Evolutionary conservation across 2,329 filamentous ascomycete species (phyloP).

Genomic region (Pseudonectria foliicola): DNA sequence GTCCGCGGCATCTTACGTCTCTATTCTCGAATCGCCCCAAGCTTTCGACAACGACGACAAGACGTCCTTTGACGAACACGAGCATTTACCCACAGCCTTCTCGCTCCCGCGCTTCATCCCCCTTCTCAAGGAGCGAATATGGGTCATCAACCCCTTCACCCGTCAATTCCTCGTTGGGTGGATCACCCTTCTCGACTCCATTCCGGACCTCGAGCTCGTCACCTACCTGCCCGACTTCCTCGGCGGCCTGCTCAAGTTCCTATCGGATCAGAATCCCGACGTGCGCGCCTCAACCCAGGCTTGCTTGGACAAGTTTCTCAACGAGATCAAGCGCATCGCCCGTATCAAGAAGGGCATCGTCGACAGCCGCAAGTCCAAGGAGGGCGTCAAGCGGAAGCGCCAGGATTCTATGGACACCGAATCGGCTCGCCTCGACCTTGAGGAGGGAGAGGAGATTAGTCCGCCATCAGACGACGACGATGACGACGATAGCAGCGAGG

Average conservation of each 20-base stretch:
- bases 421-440: slow-evolving; percentile 50
- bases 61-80: slow-evolving; percentile 36
- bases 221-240: slow-evolving; percentile 89
- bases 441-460: slow-evolving; percentile 54
- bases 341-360: slow-evolving; percentile 86
- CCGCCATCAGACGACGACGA: slow-evolving; percentile 52
- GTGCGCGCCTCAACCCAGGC: slow-evolving; percentile 91
- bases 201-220: slow-evolving; percentile 92
- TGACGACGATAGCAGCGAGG: slow-evolving; percentile 61
- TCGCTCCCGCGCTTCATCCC: slow-evolving; percentile 88
- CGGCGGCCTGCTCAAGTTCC: slow-evolving; percentile 79
- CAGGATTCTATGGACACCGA: slow-evolving; percentile 63
- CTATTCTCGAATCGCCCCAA: slow-evolving; percentile 62
- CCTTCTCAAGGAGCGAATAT: slow-evolving; percentile 85
- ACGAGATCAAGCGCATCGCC: slow-evolving; percentile 90
- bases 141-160: slow-evolving; percentile 90
- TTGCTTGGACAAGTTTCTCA: slow-evolving; percentile 81
- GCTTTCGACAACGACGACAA: slow-evolving; percentile 40
- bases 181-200: slow-evolving; percentile 91
- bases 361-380: slow-evolving; percentile 69
- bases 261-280: slow-evolving; percentile 85
- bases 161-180: slow-evolving; percentile 92
- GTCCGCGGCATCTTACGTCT: slow-evolving; percentile 90
- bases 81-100: slow-evolving; percentile 72
- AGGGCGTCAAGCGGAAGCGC: slow-evolving; percentile 60